Base-by-base conservation (phyloP, 257 asterid genomes). In the Ajuga chamaepitys region DNA sequence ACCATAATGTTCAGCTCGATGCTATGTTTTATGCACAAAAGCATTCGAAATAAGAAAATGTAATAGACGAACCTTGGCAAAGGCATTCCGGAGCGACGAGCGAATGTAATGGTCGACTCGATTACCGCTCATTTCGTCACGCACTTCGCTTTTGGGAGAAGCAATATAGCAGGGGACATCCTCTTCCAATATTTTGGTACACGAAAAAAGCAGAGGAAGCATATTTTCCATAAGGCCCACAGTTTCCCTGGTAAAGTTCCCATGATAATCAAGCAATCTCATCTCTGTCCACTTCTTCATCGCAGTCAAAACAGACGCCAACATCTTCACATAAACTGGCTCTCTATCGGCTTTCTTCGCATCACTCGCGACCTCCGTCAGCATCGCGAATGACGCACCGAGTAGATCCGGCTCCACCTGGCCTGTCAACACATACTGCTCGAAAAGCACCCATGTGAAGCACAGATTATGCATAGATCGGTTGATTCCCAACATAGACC, bases 371-470 rank as follows among this genome's bases (percentile, higher is more conserved):
- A 88, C 96, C 45, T 88, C 96, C 0, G 74, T 70, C 28, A 88
- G 67, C 85, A 88, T 79, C 7, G 78, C 67, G 55, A 73, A 76
- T 0, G 89, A 75, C 4, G 95, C 89, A 0, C 83, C 68, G 4
- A 87, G 82, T 16, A 87, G 84, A 26, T 85, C 95, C 1, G 79
- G 78, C 75, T 85, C 92, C 24, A 74, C 76, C 47, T 85, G 85
- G 4, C 83, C 87, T 0, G 95, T 82, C 22, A n/a, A 3, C 3
- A 83, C 78, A 21, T 79, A 87, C 45, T 81, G 89, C 75, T 85
- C 87, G 45, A 87, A 87, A 5, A 87, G 81, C 34, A 82, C 85
- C 95, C 92, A 87, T 1, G 80, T 74, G 75, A 87, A 79, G 64
- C 86, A 85, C 25, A 87, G 28, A 60, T 81, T 85, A 25, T 87